Conservation (phyloP, 2,329 filamentous ascomycete genomes). For the Cytospora piceae region DNA sequence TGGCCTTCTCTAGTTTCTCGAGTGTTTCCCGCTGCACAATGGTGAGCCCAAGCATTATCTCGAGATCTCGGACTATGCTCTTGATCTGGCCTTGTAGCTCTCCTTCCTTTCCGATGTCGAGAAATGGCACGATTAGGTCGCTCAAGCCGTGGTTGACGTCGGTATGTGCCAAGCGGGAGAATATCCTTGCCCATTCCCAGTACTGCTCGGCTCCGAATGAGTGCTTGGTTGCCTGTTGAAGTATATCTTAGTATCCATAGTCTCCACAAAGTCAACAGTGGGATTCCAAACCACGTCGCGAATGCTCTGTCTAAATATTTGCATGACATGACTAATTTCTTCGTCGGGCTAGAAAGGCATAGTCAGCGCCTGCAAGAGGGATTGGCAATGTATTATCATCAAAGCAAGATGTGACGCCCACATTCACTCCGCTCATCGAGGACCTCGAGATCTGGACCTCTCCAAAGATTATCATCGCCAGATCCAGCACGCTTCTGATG, state of each 20-base stretch:
- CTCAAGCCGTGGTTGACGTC: constrained; percentile 34
- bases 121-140: constrained; percentile 34
- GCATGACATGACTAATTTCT: constrained; percentile 20
- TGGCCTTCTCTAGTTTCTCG: constrained; percentile 36
- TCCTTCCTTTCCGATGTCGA: constrained; percentile 49
- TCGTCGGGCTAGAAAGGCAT: constrained; percentile 8
- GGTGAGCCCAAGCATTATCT: constrained; percentile 49
- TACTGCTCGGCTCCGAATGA: constrained; percentile 44
- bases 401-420: constrained; percentile 36
- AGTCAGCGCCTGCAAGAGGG: background rate
- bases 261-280: background rate
- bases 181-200: constrained; percentile 41
- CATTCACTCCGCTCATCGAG: constrained; percentile 44
- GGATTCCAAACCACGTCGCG: constrained; percentile 23
- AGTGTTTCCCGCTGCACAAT: constrained; percentile 42
- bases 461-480: constrained; percentile 47
- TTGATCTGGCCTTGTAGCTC: constrained; percentile 49
- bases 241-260: rapidly evolving
- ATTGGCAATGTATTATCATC: background rate
- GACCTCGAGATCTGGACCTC: constrained; percentile 42
- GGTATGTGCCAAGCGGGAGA: constrained; percentile 33
- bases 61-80: constrained; percentile 52
- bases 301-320: constrained; percentile 26
- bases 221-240: constrained; percentile 42
- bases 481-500: constrained; percentile 45